Conservation (phyloP, 257 asterid genomes). For the Scutellaria baicalensis region DNA sequence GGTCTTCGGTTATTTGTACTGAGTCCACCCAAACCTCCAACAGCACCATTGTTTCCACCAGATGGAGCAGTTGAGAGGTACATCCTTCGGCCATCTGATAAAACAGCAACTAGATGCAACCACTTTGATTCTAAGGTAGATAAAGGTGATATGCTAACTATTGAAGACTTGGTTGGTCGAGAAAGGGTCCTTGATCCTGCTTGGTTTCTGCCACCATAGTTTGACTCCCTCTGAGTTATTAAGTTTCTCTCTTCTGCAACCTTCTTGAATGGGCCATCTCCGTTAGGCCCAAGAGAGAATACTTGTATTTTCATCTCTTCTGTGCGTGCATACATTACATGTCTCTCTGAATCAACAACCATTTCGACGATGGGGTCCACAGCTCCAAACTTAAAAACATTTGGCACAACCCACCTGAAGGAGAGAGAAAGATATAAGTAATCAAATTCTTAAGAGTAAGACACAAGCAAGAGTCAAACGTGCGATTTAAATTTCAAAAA, state of each 20-base stretch:
- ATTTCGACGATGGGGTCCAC: slow-evolving; percentile 89
- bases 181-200: slow-evolving; percentile 60
- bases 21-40: slow-evolving; percentile 63
- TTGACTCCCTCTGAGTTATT: slow-evolving; percentile 75
- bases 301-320: slow-evolving; percentile 94
- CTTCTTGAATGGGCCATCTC: slow-evolving; percentile 86
- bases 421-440: slow-evolving; percentile 6
- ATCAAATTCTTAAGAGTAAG: slow-evolving; percentile 4
- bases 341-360: slow-evolving; percentile 92
- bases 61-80: slow-evolving; percentile 85
- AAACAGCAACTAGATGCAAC: slow-evolving; percentile 84
- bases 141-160: slow-evolving; percentile 79
- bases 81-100: slow-evolving; percentile 98
- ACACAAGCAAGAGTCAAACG: slow-evolving; percentile 4
- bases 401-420: slow-evolving; percentile 95
- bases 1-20: slow-evolving; percentile 48
- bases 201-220: slow-evolving; percentile 70
- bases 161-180: slow-evolving; percentile 61
- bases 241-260: slow-evolving; percentile 90
- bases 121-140: slow-evolving; percentile 88
- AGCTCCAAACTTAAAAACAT: slow-evolving; percentile 89
- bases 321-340: slow-evolving; percentile 79
- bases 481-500: slow-evolving; percentile 10
- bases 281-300: slow-evolving; percentile 74
- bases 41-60: slow-evolving; percentile 61